phyloP scores from a whole-genome alignment of 2,329 filamentous ascomycete genomes.

The Claviceps pazoutovae region DNA sequence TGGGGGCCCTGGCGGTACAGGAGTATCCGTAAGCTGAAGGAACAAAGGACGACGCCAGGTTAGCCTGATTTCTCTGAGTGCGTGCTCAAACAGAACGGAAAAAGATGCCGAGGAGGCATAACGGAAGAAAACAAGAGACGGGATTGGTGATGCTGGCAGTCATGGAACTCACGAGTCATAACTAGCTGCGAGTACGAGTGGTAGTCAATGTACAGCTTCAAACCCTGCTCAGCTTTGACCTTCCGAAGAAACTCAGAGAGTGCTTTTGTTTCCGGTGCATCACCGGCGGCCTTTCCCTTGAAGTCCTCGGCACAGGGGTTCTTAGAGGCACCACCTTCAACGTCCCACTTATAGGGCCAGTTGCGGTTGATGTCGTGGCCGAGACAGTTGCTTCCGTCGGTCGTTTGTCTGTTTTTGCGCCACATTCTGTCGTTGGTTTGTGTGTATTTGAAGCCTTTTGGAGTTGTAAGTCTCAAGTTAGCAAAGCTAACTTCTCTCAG shows the following conservation, averaged over 20 bases:
- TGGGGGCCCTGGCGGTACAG: conserved; percentile 31
- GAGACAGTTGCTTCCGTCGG: conserved; percentile 26
- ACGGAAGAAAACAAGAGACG: neutral
- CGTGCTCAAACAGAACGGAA: neutral
- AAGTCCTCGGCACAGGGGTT: conserved; percentile 38
- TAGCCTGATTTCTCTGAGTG: neutral
- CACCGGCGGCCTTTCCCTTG: conserved; percentile 26
- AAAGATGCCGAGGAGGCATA: neutral
- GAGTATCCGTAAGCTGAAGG: conserved; percentile 42
- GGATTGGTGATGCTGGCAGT: too few relatives aligned
- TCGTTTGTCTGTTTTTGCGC: conserved; percentile 41
- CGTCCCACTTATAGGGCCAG: conserved; percentile 42
- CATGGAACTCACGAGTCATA: conserved; percentile 41
- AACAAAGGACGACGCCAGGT: conserved; percentile 8
- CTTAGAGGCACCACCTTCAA: conserved; percentile 31
- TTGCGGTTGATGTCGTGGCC: conserved; percentile 47
- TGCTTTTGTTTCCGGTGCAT: conserved; percentile 37
- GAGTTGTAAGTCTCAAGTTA: too few relatives aligned
- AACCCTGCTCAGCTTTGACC: conserved; percentile 26
- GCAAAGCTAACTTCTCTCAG: too few relatives aligned
- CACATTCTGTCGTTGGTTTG: conserved; percentile 43
- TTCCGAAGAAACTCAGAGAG: conserved; percentile 25
- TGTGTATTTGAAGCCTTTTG: conserved; percentile 39
- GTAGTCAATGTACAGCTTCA: conserved; percentile 50
- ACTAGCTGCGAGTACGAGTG: conserved; percentile 50